Conservation (phyloP, 305 asterid genomes). For the Fraxinus platypoda region DNA sequence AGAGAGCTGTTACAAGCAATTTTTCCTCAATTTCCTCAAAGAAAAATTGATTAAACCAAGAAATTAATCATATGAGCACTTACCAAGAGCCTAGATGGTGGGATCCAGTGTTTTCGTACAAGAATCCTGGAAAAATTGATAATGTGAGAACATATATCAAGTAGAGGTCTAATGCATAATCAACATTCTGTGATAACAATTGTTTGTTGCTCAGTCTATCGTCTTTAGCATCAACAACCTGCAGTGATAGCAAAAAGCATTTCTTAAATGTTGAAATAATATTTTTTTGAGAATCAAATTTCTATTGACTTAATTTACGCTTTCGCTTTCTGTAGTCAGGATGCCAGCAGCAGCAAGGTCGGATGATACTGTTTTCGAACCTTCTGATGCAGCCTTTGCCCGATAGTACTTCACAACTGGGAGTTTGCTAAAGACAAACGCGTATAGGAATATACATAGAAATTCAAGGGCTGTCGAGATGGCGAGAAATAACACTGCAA, state of each 20-base stretch:
- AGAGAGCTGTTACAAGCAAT: not conserved
- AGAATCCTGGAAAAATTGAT: constrained; percentile 87
- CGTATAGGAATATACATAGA: constrained; percentile 67
- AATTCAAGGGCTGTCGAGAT: constrained; percentile 65
- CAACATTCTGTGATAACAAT: constrained; percentile 53
- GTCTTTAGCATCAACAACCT: constrained; percentile 43
- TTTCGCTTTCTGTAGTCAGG: constrained; percentile 25
- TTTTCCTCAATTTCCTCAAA: not conserved
- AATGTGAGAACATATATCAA: constrained; percentile 61
- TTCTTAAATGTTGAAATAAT: not conserved
- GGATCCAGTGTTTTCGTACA: constrained; percentile 75
- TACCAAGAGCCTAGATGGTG: constrained; percentile 85
- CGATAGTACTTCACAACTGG: constrained; percentile 77
- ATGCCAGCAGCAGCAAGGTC: constrained; percentile 89
- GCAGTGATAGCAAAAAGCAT: constrained; percentile 14
- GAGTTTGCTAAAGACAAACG: constrained; percentile 56
- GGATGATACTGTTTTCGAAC: constrained; percentile 77
- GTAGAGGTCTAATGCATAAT: constrained; percentile 55
- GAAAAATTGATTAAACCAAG: not conserved
- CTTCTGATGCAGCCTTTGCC: constrained; percentile 75
- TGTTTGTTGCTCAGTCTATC: constrained; percentile 60
- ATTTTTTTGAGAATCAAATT: not conserved
- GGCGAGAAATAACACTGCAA: constrained; percentile 72
- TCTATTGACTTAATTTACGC: constrained; percentile 18
- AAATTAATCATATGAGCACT: constrained; percentile 19